Base-by-base conservation (phyloP, 208 protist species). In the Acanthamoeba lenticulata region DNA sequence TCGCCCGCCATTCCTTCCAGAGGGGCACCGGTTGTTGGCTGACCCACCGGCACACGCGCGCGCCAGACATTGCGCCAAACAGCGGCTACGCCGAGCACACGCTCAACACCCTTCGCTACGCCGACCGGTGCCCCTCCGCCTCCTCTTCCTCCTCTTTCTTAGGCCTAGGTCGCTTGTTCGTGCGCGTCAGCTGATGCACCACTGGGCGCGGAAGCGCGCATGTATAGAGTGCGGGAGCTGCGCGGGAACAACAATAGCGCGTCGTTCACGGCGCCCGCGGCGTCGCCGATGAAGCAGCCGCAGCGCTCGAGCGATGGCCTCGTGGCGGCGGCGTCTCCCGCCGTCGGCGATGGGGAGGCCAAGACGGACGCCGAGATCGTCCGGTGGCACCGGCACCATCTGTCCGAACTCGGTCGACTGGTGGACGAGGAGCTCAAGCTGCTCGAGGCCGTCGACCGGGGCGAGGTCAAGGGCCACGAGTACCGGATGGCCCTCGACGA, bases 61-160 rank as follows among this genome's bases (percentile, higher is more conserved):
- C 36, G 19, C 9, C 44, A 90, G 81, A 98, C 81, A 98, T 99
- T 88, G 98, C 98, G 4, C 98, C 99, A 24, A 97, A 96, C 40
- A 97, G 96, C 15, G 91, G 92, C 11, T 97, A 98, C 79, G 98
- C 97, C 91, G 99, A 99, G 90, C 98, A 99, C 95, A 99, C 99
- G 32, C 97, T 99, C 83, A 99, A 99, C 97, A 99, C 99, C 4
- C 97, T 99, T 5, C 98, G 99, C 47, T 99, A 99, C 97, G 99
- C 99, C 15, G 97, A 99, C 79, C 98, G 99, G 90, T 94, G 85
- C 90, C 3, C 17, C 5, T 13, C 1, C 79, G 62, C 34, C 21
- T 17, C 0, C 19, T 24, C 27, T 36, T 27, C n/a, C 13, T 7
- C 19, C 36, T 19, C 13, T 36, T 7, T 17, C 36, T 19, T 42